A percentile compares a stretch with the other conserved stretches of the same genome.
Evolutionary conservation across 805 yeast species (phyloP).

Genomic region (Teunomyces kruisii): DNA sequence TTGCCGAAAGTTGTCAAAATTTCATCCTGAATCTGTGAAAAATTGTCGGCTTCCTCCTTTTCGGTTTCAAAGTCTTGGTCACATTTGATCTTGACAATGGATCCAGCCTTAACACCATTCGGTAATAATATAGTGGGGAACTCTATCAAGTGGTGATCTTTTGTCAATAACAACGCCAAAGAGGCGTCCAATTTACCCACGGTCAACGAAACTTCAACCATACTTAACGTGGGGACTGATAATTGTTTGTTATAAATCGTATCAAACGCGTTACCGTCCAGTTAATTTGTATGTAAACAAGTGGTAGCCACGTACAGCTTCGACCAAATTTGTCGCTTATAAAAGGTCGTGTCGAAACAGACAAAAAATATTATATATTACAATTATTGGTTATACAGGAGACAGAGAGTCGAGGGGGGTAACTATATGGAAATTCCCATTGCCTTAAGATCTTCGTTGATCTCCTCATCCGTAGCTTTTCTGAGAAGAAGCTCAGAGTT

Average conservation of each 20-base stretch:
- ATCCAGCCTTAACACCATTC: constrained; percentile 86
- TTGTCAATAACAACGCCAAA: constrained; percentile 82
- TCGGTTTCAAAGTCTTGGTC: constrained; percentile 75
- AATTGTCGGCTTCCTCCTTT: constrained; percentile 52
- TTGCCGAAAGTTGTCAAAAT: constrained; percentile 73
- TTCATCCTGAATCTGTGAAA: constrained; percentile 67
- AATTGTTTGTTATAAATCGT: not conserved
- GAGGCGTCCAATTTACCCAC: constrained; percentile 97
- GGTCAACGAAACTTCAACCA: constrained; percentile 90
- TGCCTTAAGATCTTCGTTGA: constrained; percentile 66
- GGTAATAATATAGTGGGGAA: constrained; percentile 95
- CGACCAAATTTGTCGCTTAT: constrained; percentile 1
- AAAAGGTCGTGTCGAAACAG: not conserved
- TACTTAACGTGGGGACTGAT: constrained; percentile 17
- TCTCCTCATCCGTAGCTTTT: constrained; percentile 68
- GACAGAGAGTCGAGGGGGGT: not conserved
- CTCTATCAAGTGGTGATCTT: constrained; percentile 91
- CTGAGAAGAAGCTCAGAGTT: constrained; percentile 44
- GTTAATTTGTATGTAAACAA: not conserved
- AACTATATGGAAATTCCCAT: constrained; percentile 46
- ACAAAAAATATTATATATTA: not conserved
- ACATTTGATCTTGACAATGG: constrained; percentile 82
- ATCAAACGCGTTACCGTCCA: not conserved
- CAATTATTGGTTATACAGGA: not conserved
- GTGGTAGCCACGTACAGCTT: constrained; percentile 2